Conservation (phyloP, 441 rosid genomes). For the Euphorbia corollata region DNA sequence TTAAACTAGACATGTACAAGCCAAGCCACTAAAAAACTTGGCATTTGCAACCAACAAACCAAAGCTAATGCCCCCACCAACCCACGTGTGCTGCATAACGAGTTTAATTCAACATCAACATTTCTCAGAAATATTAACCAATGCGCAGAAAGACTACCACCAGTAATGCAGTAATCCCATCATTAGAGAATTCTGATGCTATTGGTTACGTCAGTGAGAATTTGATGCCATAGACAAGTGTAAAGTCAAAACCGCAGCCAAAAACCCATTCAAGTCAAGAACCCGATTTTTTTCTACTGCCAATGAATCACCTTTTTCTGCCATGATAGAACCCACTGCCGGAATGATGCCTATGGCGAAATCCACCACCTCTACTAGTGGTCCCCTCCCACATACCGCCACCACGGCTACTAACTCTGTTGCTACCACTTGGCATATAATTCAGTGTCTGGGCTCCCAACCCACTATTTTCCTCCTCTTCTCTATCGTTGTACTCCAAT, state of each 20-base stretch:
- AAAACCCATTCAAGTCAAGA: neutral
- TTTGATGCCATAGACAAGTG: neutral
- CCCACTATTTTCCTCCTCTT: slow-evolving; percentile 87
- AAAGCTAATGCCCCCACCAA: no score
- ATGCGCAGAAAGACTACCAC: no score
- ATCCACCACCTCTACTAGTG: slow-evolving; percentile 49
- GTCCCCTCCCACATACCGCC: slow-evolving; percentile 48
- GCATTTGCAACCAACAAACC: no score
- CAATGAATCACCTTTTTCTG: slow-evolving; percentile 48
- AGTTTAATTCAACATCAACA: neutral
- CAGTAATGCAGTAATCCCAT: neutral
- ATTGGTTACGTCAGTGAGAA: no score
- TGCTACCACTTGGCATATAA: slow-evolving; percentile 64
- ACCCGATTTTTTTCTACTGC: neutral
- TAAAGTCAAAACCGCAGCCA: neutral
- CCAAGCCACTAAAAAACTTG: no score
- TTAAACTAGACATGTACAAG: no score
- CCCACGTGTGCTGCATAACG: neutral
- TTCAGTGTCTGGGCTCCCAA: slow-evolving; percentile 61
- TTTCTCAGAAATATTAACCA: no score
- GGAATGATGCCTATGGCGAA: slow-evolving; percentile 57
- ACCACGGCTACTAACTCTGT: slow-evolving; percentile 44
- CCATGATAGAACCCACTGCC: slow-evolving; percentile 69
- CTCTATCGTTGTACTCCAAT: slow-evolving; percentile 90
- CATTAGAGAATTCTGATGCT: neutral